Evolutionary conservation across 192 early-diverging fungal genomes (phyloP), one percentile per base, ranked within the genome.

Genomic region (Coemansia sp.): DNA sequence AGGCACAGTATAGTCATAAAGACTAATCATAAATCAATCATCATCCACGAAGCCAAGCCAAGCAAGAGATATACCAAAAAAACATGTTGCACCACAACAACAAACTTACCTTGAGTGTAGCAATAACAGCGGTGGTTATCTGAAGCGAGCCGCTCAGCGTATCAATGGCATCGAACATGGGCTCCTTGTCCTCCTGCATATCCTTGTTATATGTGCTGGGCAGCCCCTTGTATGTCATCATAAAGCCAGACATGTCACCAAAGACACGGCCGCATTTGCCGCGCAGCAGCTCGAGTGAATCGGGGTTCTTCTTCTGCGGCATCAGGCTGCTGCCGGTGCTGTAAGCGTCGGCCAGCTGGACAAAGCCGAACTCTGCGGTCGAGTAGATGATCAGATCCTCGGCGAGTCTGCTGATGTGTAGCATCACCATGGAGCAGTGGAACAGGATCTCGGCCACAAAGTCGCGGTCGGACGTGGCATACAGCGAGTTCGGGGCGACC

Each of bases 251-350:
- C 92, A 97, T 90, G 74, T 90, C 88, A 19, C 97, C 97, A 89
- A 97, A 99, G 19, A 96, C 92, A 53, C 97, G 92, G 23, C 97
- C 97, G 69, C 90, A 88, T 74, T 99, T 99, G 57, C 97, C 97
- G 56, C 97, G 92, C 66, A 99, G 85, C 39, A 99, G 88, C 76
- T 99, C 97, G 39, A 97, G 71, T 43, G 90, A 92, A 76, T 99
- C 97, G 8, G 97, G 94, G 86, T 99, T 99, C 89, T 99, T 99
- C 84, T 99, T 99, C 71, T 99, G 97, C 38, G 97, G 97, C 97
- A 99, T 99, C 81, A 99, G 79, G 67, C 92, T 94, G 79, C 91
- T 93, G 21, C 97, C 97, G 43, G 97, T 99, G 70, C 93, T 94
- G 84, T 99, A 99, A 15, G 97, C 95, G 77, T 99, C 97, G 18